These are phyloP conservation scores for Trichoderma brevicompactum DNA, from an alignment of 2,329 filamentous ascomycete genomes.

Conservation along the genomic window DNA sequence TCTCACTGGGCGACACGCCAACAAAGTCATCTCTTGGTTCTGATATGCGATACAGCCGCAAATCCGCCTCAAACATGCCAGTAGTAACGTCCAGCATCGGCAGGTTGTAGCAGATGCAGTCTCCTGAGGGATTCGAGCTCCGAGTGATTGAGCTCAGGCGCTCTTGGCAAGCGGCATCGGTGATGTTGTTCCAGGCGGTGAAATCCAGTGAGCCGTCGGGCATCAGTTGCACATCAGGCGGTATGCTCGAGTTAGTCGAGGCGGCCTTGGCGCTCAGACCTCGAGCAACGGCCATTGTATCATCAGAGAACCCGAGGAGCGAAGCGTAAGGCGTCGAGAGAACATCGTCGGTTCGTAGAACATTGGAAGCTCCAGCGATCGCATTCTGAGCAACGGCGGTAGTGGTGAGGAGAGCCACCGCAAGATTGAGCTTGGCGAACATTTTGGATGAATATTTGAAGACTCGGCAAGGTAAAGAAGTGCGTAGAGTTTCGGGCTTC, in stretches of 20 bases:
- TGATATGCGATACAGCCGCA: constrained; percentile 73
- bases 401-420: constrained; percentile 23
- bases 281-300: constrained; percentile 6
- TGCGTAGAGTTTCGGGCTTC: not conserved
- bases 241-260: constrained; percentile 32
- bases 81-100: constrained; percentile 68
- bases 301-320: constrained; percentile 28
- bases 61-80: constrained; percentile 76
- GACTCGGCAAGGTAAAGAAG: not conserved
- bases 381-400: constrained; percentile 30
- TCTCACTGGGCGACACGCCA: constrained; percentile 55
- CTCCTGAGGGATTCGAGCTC: constrained; percentile 73
- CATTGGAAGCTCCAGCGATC: constrained; percentile 27
- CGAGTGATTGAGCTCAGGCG: constrained; percentile 59
- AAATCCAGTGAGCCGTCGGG: constrained; percentile 55
- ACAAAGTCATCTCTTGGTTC: constrained; percentile 59
- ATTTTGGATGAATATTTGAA: constrained; percentile 11
- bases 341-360: constrained; percentile 40
- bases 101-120: constrained; percentile 83
- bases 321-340: constrained; percentile 39
- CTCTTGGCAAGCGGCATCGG: constrained; percentile 61
- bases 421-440: constrained; percentile 19
- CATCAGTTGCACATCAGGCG: constrained; percentile 43
- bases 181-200: constrained; percentile 60
- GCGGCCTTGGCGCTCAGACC: constrained; percentile 19